Evolutionary conservation across 1,284 basidiomycete species (phyloP), one percentile per base, ranked within the genome.

Genomic region (Puccinia novopanici): DNA sequence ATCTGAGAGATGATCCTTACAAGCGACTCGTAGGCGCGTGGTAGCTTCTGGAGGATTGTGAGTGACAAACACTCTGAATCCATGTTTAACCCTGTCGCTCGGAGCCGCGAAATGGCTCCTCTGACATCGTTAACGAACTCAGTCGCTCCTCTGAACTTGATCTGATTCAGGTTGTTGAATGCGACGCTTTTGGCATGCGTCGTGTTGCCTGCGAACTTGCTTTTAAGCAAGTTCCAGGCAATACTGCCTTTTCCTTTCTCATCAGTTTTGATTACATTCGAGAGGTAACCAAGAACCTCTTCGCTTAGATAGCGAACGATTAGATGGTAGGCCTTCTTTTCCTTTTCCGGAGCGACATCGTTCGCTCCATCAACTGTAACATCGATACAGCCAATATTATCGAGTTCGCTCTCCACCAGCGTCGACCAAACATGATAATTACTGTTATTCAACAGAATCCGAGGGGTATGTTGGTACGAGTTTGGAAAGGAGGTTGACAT

Each of bases 191-290:
- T 48, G 10, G 40, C 42, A 15, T 68, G 67, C 27, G 67, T 68
- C 19, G 67, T 68, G n/a, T 68, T 68, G n/a, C 67, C 67, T 15
- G 67, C 67, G 42, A 68, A 68, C 27, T 68, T 68, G 67, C 67
- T 68, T 68, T 68, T 68, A 6, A 68, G 67, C 67, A 68, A 52
- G 48, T 65, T 65, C 61, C 61, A 65, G 30, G 61, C 61, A 17
- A 40, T n/a, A 6, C 15, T 19, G 30, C 61, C 61, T 65, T 37
- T 37, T 37, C 61, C 61, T 65, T 65, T 65, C 22, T 65, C 30
- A 12, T 65, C 61, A 2, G 61, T 65, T 24, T 65, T 65, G 40
- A 65, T 65, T 30, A 65, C 61, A 65, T 65, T 65, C 10, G 61
- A 13, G 6, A 65, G 61, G 61, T 65, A 65, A 10, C 61, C 61